Evolutionary conservation across 202 grass and related monocot species (phyloP), one percentile per base, ranked within the genome.

Genomic region (Saccharum hybrid): DNA sequence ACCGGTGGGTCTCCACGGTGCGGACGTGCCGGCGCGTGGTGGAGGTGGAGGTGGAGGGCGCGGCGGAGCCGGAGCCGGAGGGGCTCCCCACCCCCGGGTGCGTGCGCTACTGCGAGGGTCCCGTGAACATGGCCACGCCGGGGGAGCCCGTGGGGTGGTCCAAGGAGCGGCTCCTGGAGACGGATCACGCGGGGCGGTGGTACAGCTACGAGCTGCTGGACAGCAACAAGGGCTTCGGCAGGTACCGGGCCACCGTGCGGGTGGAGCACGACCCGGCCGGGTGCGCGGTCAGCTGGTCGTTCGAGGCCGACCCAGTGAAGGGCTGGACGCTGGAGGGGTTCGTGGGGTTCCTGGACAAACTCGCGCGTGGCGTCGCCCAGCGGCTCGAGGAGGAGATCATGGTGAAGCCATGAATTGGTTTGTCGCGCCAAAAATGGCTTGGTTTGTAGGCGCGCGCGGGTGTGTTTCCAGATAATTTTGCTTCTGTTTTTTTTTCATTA

Each of bases 131-230:
- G 86, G 78, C 90, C 0, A 75, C 71, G 23, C 68, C 77, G 63
- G 48, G 41, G 63, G 66, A 40, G 18, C 83, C 52, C 6, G 78
- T 72, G 14, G 86, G 94, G 28, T 97, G 92, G 92, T 88, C 94
- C 26, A 94, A 82, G 75, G 94, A 97, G 72, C 78, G 84, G 80
- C 78, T 94, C 57, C 22, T 92, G 19, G 86, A 85, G 73, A 10
- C 83, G 54, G 86, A 94, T 71, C 40, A n/a, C 8, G 76, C 68
- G 30, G 86, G 66, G 56, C 68, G 88, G 41, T 79, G 38, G 39
- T 92, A 94, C 81, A 88, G 62, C 70, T 97, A 97, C 72, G 88
- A 94, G 92, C 65, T 94, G 46, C 82, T 89, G 57, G 92, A 91
- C 38, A 92, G 71, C 43, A 94, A 94, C 92, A 92, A 97, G 75